These are phyloP conservation scores for Triticum urartu DNA, from an alignment of 176 grass and related monocot species.

Conservation along the genomic window DNA sequence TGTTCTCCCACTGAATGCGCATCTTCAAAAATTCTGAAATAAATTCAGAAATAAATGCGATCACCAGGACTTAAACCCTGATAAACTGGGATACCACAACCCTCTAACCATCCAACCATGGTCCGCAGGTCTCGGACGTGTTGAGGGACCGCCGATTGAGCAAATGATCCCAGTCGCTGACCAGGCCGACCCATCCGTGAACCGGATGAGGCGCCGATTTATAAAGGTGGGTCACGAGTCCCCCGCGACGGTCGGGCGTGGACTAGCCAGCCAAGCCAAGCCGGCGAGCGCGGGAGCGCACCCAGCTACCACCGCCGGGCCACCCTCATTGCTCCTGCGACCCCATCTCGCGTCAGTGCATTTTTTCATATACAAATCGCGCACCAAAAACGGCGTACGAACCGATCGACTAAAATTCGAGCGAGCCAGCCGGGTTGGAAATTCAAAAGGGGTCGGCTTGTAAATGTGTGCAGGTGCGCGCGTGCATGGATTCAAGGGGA, in stretches of 20 bases:
- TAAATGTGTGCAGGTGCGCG: background rate
- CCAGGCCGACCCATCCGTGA: no score
- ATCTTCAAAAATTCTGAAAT: no score
- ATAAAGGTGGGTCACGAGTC: background rate
- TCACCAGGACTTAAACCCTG: no score
- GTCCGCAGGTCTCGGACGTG: no score
- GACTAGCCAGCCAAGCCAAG: no score
- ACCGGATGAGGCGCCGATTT: background rate
- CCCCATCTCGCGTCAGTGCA: background rate
- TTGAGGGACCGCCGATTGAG: no score
- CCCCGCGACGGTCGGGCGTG: background rate
- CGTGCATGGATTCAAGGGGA: background rate
- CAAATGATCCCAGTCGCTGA: no score
- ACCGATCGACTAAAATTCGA: background rate
- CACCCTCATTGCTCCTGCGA: background rate
- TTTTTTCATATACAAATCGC: background rate
- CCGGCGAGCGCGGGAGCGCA: background rate
- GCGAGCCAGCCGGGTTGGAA: background rate
- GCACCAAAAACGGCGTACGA: background rate
- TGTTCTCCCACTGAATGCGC: no score
- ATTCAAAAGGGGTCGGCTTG: background rate
- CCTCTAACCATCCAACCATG: no score
- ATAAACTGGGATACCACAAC: no score
- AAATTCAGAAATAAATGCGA: no score
- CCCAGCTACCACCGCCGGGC: background rate